Conservation (phyloP, 169 alveolate genomes). For the Eimeria necatrix region DNA sequence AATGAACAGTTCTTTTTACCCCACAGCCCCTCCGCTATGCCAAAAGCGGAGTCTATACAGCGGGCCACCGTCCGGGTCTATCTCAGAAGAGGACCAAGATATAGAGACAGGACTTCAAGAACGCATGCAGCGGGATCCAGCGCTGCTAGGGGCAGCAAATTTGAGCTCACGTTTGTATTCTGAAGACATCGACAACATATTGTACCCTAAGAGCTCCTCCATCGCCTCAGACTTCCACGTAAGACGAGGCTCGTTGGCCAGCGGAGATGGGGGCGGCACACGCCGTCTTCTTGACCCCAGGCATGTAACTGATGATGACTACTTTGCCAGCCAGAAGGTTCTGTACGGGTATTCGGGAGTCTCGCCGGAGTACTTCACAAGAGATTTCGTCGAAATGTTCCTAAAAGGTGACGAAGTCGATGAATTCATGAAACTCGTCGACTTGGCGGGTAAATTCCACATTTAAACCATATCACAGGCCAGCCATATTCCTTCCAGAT, state of each 20-base stretch:
- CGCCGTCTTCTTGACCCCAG: conserved; percentile 55
- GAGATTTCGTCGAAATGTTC: conserved; percentile 58
- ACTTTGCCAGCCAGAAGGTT: background rate
- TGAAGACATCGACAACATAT: background rate
- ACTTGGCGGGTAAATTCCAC: conserved; percentile 68
- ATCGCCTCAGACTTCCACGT: conserved; percentile 33
- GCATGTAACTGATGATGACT: conserved; percentile 19
- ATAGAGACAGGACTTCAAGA: background rate
- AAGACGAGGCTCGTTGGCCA: background rate
- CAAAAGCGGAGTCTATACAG: background rate
- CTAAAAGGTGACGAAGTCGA: conserved; percentile 74
- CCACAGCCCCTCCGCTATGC: too few species aligned
- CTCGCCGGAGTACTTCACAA: conserved; percentile 45
- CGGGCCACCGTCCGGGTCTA: background rate
- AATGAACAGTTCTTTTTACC: too few species aligned
- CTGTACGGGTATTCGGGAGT: background rate
- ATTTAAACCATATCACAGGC: too few species aligned
- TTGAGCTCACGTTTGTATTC: background rate
- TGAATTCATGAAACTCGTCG: conserved; percentile 79
- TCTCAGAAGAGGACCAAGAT: background rate
- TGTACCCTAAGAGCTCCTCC: conserved; percentile 31
- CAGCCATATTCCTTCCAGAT: too few species aligned
- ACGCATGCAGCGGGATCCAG: background rate
- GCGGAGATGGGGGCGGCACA: conserved; percentile 11
- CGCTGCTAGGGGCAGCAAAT: conserved; percentile 1